phyloP scores from a whole-genome alignment of 2,329 filamentous ascomycete species.

The Didymosphaeria variabile region DNA sequence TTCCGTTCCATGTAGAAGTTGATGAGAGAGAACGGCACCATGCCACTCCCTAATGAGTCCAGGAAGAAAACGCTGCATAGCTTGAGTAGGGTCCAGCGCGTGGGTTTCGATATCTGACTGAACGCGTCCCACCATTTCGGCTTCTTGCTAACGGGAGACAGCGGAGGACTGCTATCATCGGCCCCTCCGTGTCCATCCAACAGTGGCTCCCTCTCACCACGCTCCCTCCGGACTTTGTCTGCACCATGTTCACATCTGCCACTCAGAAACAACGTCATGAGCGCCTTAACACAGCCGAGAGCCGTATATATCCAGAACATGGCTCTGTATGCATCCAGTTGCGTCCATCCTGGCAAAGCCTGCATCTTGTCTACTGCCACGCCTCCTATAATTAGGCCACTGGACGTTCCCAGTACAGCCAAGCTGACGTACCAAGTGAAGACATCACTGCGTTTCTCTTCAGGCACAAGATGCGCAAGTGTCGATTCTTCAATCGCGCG shows the following conservation, averaged over 20 bases:
- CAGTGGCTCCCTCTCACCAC: slow-evolving; percentile 37
- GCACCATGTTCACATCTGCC: slow-evolving; percentile 45
- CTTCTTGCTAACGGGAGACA: slow-evolving; percentile 18
- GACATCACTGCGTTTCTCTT: slow-evolving; percentile 44
- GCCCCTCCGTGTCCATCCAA: slow-evolving; percentile 23
- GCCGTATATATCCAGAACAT: slow-evolving; percentile 56
- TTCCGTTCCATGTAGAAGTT: slow-evolving; percentile 68
- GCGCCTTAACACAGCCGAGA: slow-evolving; percentile 51
- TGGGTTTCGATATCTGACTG: slow-evolving; percentile 66
- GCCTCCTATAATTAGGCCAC: slow-evolving; percentile 47
- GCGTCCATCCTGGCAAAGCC: slow-evolving; percentile 44
- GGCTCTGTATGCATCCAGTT: slow-evolving; percentile 49
- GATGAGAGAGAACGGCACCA: slow-evolving; percentile 62
- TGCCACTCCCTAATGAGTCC: slow-evolving; percentile 75
- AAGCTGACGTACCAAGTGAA: slow-evolving; percentile 53
- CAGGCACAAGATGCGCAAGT: slow-evolving; percentile 45
- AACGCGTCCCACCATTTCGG: slow-evolving; percentile 47
- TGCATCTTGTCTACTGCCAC: slow-evolving; percentile 48
- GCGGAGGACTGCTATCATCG: background rate
- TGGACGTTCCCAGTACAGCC: slow-evolving; percentile 48
- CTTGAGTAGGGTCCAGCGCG: slow-evolving; percentile 63
- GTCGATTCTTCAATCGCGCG: slow-evolving; percentile 52
- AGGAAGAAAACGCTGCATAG: slow-evolving; percentile 74
- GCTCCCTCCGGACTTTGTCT: slow-evolving; percentile 12
- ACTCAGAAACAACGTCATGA: slow-evolving; percentile 52